Evolutionary conservation across 345 rosid species (phyloP).

Genomic region (Brassica napus): DNA sequence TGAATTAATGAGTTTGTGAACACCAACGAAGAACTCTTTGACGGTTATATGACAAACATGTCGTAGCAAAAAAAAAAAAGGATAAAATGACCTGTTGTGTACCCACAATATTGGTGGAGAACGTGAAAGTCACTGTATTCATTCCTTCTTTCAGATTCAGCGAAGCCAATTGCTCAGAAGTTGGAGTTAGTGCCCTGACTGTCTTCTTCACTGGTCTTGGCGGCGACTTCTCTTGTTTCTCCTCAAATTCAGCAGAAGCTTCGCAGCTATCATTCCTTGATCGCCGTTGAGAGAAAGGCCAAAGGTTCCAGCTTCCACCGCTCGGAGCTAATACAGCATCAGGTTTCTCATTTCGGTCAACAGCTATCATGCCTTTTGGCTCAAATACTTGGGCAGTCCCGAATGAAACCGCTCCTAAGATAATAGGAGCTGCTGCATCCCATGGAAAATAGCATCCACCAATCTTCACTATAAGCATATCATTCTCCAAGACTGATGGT

Average conservation of each 20-base stretch:
- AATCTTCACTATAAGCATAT: slow-evolving; percentile 57
- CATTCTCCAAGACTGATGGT: slow-evolving; percentile 51
- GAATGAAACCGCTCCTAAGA: slow-evolving; percentile 52
- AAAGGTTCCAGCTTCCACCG: slow-evolving; percentile 76
- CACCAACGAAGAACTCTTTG: slow-evolving; percentile 7
- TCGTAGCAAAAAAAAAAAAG: slow-evolving; percentile 11
- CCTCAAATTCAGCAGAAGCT: slow-evolving; percentile 41
- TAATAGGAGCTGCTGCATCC: slow-evolving; percentile 61
- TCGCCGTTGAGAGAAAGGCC: slow-evolving; percentile 74
- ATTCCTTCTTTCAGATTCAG: slow-evolving; percentile 79
- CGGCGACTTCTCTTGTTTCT: slow-evolving; percentile 39
- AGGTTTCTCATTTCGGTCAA: slow-evolving; percentile 52
- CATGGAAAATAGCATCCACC: slow-evolving; percentile 59
- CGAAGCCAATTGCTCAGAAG: slow-evolving; percentile 83
- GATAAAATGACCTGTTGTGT: slow-evolving; percentile 66
- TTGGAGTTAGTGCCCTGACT: slow-evolving; percentile 61
- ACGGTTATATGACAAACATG: slow-evolving; percentile 14
- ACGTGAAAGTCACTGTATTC: slow-evolving; percentile 74
- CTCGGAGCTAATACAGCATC: slow-evolving; percentile 36
- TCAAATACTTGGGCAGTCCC: slow-evolving; percentile 50
- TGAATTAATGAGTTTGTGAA: slow-evolving; percentile 11
- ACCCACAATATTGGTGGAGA: slow-evolving; percentile 91
- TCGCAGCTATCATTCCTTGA: slow-evolving; percentile 41
- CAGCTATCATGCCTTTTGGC: slow-evolving; percentile 62
- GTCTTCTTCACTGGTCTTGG: slow-evolving; percentile 53